These are phyloP conservation scores for Beta corolliflora DNA, from an alignment of 179 eudicot species.

Conservation along the genomic window DNA sequence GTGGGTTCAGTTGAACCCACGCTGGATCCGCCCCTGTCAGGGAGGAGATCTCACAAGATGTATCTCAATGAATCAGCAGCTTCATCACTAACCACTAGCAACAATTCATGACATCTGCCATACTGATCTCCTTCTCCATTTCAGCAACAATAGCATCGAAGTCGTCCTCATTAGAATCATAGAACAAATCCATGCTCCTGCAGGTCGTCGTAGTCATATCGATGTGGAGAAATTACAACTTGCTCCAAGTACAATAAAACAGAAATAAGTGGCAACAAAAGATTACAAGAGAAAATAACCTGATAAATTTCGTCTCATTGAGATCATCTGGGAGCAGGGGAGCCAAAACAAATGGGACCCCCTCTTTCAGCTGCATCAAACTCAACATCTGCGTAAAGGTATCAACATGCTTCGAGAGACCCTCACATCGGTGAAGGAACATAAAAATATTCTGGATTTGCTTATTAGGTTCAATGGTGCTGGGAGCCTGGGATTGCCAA, in stretches of 20 bases:
- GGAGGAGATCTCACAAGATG: constrained; percentile 59
- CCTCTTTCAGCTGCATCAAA: constrained; percentile 56
- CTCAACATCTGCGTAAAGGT: constrained; percentile 75
- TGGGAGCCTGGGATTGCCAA: constrained; percentile 52
- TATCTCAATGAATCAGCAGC: constrained; percentile 58
- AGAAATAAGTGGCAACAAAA: background rate
- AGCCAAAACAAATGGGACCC: constrained; percentile 53
- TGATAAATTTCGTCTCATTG: constrained; percentile 48
- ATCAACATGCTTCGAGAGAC: constrained; percentile 75
- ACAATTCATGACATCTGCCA: constrained; percentile 74
- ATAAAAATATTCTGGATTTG: constrained; percentile 65
- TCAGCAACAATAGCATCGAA: constrained; percentile 82
- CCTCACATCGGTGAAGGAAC: constrained; percentile 82
- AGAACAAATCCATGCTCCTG: constrained; percentile 65
- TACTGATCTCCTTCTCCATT: constrained; percentile 82
- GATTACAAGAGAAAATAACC: constrained; percentile 39
- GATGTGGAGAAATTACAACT: constrained; percentile 1
- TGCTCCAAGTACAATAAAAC: background rate
- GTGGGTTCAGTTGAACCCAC: too few relatives aligned
- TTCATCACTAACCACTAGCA: constrained; percentile 83
- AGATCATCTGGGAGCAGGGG: constrained; percentile 64
- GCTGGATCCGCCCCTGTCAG: too few relatives aligned
- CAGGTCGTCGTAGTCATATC: constrained; percentile 22
- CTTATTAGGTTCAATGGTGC: constrained; percentile 52
- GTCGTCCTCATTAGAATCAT: constrained; percentile 60